These are phyloP conservation scores for Tetradesmus obliquus DNA, from an alignment of 139 green algal genomes.

Conservation along the genomic window DNA sequence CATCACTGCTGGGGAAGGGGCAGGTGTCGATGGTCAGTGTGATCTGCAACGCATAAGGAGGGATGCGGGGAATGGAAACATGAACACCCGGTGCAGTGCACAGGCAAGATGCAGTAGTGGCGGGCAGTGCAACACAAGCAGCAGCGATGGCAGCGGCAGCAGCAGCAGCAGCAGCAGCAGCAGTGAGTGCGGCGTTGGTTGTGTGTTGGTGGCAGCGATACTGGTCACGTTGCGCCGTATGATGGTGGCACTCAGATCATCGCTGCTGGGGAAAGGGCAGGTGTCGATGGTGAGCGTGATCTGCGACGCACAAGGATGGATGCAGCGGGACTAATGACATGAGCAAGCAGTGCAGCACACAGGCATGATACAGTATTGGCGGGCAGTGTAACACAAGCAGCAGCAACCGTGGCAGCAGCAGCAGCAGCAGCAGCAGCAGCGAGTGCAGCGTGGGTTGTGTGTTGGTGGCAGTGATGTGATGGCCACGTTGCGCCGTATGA, in stretches of 20 bases:
- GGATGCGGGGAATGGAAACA: not conserved
- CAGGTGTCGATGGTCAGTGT: slow-evolving; percentile 7
- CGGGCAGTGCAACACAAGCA: not conserved
- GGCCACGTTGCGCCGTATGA: not conserved
- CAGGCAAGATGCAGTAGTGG: too few relatives aligned
- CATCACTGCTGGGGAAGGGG: not conserved
- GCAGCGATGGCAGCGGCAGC: too few relatives aligned
- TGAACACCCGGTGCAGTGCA: too few relatives aligned
- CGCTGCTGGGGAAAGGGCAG: slow-evolving; percentile 1
- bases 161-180: not conserved
- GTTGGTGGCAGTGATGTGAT: not conserved
- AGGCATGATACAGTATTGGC: not conserved
- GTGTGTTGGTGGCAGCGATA: not conserved
- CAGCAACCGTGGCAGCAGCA: too few relatives aligned
- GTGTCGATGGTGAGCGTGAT: slow-evolving; percentile 7
- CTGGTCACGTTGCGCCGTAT: not conserved
- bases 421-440: too few relatives aligned
- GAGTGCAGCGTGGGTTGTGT: too few relatives aligned
- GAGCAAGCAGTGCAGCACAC: not conserved
- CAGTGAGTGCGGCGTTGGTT: not conserved
- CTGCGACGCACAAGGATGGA: not conserved
- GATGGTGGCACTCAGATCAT: not conserved
- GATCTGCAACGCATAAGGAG: not conserved
- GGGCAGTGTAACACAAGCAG: too few relatives aligned
- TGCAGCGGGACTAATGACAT: not conserved